Base-by-base conservation (phyloP, 2,329 filamentous ascomycete genomes). In the Cordyceps farinosa region DNA sequence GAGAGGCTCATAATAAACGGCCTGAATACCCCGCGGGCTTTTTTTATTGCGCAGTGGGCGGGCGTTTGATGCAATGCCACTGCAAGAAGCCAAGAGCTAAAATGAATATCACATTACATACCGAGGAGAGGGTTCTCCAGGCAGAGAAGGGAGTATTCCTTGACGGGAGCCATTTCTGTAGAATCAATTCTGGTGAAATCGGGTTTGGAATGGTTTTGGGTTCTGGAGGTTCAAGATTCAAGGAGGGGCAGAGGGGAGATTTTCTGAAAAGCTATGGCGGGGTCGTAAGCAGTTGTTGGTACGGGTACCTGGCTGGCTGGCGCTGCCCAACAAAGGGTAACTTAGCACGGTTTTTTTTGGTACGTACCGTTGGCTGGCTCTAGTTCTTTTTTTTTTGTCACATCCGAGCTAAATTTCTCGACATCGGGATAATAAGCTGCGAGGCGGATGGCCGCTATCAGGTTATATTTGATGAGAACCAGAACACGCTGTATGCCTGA, bases 71-170 rank as follows among this genome's bases (percentile, higher is more conserved):
- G 27, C 11, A 44, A 22, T 15, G 22, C 47, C 32, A 5, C n/a
- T 22, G 15, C n/a, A 27, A 60, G 38, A 44, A 68, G 61, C 62
- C 56, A 44, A 61, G 40, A 13, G n/a, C 10, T 27, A 2, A 27
- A 22, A 34, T 36, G 30, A 13, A 61, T 57, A 34, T 32, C 22
- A 17, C 27, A 52, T 6, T 22, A 79, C 84, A 70, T 81, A 93
- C 90, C 94, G 72, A 99, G 90, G 72, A 99, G 88, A 77, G 95
- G 95, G 80, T 99, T 99, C 89, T 97, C 95, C 73, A 99, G 81
- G 79, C 90, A 95, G 74, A 98, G 85, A 73, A 99, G 90, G 78
- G 91, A 84, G 82, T 90, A 98, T 79, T 92, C 89, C 80, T 92
- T 90, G 71, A 78, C 75, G 70, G 88, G 77, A 74, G 90, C 84